These are phyloP conservation scores for Rhodotorula sp. DNA, from an alignment of 1,284 basidiomycete genomes.

Conservation along the genomic window DNA sequence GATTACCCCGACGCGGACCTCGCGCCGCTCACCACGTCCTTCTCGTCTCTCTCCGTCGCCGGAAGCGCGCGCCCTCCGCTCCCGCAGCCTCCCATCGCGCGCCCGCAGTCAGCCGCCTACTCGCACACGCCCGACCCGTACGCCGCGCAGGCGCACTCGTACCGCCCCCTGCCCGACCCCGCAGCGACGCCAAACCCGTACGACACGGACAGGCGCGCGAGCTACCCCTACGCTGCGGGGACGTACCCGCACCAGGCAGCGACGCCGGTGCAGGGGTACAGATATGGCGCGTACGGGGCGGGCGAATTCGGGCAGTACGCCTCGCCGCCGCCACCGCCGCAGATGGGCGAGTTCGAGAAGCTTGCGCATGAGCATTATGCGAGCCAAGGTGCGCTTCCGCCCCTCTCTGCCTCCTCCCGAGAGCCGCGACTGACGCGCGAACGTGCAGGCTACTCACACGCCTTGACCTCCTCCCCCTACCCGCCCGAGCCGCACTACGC, in stretches of 20 bases:
- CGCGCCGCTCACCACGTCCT: slow-evolving; percentile 29
- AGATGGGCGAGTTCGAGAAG: slow-evolving; percentile 19
- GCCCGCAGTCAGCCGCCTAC: not conserved
- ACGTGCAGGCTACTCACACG: not conserved
- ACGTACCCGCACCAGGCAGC: not conserved
- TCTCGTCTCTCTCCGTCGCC: slow-evolving; percentile 27
- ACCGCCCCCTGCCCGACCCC: not conserved
- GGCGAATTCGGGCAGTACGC: slow-evolving; percentile 19
- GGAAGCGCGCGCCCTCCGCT: slow-evolving; percentile 15
- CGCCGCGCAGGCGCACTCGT: not conserved
- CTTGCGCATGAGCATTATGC: slow-evolving; percentile 29
- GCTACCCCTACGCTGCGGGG: not conserved
- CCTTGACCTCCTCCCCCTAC: slow-evolving; percentile 11
- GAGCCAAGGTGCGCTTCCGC: not conserved
- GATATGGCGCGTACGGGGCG: not conserved
- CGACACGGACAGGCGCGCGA: not conserved
- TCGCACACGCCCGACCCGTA: not conserved
- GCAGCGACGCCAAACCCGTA: not conserved
- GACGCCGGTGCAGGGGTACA: not conserved
- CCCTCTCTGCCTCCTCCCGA: not conserved
- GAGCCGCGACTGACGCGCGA: not conserved
- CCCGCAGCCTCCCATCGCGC: slow-evolving; percentile 17
- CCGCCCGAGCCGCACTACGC: not conserved
- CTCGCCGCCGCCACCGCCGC: not conserved
- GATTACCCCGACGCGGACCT: slow-evolving; percentile 41